Conservation (phyloP, 306 rosid species). For the Bauhinia variegata region DNA sequence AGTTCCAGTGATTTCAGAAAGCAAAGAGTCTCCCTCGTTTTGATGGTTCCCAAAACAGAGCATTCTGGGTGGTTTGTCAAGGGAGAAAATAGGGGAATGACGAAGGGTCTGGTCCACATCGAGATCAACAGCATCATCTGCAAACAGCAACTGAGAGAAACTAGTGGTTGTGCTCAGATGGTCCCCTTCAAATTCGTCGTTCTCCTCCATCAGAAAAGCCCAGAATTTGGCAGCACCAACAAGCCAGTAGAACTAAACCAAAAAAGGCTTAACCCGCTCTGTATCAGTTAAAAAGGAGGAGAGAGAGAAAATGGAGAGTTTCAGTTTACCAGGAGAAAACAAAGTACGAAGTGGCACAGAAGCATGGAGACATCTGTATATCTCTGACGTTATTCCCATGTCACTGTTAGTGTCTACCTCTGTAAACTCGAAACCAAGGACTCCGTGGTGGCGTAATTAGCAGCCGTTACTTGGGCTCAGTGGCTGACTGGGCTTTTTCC, state of each 20-base stretch:
- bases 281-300: background rate
- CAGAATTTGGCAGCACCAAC: background rate
- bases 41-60: constrained; percentile 60
- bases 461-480: constrained; percentile 37
- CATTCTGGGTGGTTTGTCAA: constrained; percentile 66
- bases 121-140: constrained; percentile 42
- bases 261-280: background rate
- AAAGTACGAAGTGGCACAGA: constrained; percentile 32
- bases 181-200: constrained; percentile 53
- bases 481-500: constrained; percentile 50
- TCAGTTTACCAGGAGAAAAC: background rate
- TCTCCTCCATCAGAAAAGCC: constrained; percentile 51
- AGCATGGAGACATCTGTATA: constrained; percentile 28
- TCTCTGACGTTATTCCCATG: background rate
- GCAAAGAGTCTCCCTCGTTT: background rate
- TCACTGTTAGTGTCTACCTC: background rate
- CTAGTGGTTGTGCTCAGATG: constrained; percentile 51
- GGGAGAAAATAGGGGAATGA: constrained; percentile 37
- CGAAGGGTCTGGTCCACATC: constrained; percentile 35
- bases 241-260: background rate
- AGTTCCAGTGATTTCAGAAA: constrained; percentile 36
- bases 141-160: constrained; percentile 78
- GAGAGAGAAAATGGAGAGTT: constrained; percentile 10
- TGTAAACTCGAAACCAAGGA: background rate
- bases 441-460: no score